phyloP scores from a whole-genome alignment of 2,329 filamentous ascomycete species.

The Arthrobotrys conoides region DNA sequence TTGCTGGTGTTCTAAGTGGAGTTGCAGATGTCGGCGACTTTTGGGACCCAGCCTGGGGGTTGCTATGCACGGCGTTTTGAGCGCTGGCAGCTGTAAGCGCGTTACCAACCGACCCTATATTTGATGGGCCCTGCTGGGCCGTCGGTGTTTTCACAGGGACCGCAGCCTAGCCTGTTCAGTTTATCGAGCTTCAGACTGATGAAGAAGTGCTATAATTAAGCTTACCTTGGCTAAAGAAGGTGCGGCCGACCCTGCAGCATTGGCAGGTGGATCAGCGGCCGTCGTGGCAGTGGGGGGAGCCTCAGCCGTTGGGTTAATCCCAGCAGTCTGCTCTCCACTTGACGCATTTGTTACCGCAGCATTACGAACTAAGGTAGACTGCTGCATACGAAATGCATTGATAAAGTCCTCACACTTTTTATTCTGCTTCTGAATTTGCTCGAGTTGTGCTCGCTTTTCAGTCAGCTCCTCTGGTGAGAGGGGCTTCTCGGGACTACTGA shows the following conservation, averaged over 20 bases:
- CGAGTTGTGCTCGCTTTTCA: constrained; percentile 44
- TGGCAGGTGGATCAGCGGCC: not conserved
- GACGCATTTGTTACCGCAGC: constrained; percentile 18
- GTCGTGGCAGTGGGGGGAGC: not conserved
- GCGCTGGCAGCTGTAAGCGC: constrained; percentile 42
- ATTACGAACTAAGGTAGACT: constrained; percentile 50
- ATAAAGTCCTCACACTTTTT: constrained; percentile 60
- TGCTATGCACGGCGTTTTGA: constrained; percentile 34
- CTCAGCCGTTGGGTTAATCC: constrained; percentile 2
- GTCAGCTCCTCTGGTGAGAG: constrained; percentile 40
- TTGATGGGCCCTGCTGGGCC: constrained; percentile 31
- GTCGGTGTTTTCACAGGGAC: constrained; percentile 33
- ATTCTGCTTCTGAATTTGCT: constrained; percentile 55
- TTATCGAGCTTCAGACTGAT: not conserved
- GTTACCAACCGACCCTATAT: constrained; percentile 54
- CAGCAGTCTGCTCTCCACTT: constrained; percentile 13
- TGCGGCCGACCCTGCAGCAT: not conserved
- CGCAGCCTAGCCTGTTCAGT: constrained; percentile 29
- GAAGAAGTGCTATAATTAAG: not conserved
- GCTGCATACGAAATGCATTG: constrained; percentile 57
- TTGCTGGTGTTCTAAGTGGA: constrained; percentile 29
- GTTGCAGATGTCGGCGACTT: constrained; percentile 52
- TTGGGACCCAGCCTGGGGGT: constrained; percentile 39
- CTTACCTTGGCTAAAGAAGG: constrained; percentile 37
- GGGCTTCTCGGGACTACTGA: constrained; percentile 50